Evolutionary conservation across 768 basidiomycete species (phyloP), one percentile per base, ranked within the genome.

Genomic region (Termitomyces sp.): DNA sequence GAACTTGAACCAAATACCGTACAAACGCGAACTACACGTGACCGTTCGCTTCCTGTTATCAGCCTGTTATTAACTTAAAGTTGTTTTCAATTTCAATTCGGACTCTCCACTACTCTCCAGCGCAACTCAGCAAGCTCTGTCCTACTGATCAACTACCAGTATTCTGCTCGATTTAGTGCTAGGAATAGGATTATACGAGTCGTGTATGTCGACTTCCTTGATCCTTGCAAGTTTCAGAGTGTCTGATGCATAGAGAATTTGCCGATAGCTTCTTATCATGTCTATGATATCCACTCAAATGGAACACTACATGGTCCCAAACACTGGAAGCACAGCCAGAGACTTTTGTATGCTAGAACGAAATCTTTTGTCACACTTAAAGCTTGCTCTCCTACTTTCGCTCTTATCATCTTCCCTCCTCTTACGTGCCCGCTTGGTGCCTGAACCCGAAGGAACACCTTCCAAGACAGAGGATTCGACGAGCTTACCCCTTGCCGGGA

Each of bases 321-420:
- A 85, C 64, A 71, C 71, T 31, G 85, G 85, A 48, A 87, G 89
- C 65, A 76, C 77, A 6, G 87, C 87, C n/a, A 79, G 89, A 67
- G 90, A 92, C 69, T 89, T 84, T 63, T 87, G 83, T 72, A 89
- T 91, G 88, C 79, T 92, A 14, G 90, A 91, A 71, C 80, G 90
- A 56, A 91, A 92, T 66, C 75, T 89, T 54, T 76, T 92, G 37
- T 81, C 88, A 0, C 86, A 92, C 68, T 62, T 88, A 58, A 88
- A 85, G 66, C 79, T 91, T 32, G 86, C 83, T 5, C 74, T 89
- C 10, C 73, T 92, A 29, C 76, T 92, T 34, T 81, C 83, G 8
- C 75, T 91, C 1, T 72, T 90, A 3, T 84, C 85, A 2, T 82
- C 86, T 34, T 88, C 89, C 9, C 74, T 87, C 56, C 73, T 92